Conservation (phyloP, 345 rosid genomes). For the Erodium maritimum region DNA sequence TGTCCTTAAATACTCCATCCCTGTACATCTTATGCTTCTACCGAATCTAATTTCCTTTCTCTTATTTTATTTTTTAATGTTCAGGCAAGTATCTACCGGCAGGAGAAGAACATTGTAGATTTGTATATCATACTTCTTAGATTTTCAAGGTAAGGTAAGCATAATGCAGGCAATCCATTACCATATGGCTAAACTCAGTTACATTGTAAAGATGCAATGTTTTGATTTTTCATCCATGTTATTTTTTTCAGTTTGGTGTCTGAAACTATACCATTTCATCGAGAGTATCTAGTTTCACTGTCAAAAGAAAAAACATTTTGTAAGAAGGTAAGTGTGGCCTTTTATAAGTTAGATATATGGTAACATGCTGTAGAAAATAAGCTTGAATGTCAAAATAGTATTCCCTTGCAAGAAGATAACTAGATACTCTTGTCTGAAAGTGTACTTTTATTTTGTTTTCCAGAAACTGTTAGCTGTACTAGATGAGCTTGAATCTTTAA, state of each 20-base stretch:
- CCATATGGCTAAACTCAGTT: neutral
- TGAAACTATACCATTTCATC: constrained; percentile 87
- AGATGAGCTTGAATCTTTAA: constrained; percentile 68
- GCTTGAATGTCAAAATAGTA: no score
- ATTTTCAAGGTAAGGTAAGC: constrained; percentile 54
- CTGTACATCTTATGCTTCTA: neutral
- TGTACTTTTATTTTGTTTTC: constrained; percentile 4
- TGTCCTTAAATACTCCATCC: neutral
- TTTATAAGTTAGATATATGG: neutral
- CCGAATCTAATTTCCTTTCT: neutral
- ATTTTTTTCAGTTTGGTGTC: constrained; percentile 59
- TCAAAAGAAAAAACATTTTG: constrained; percentile 43
- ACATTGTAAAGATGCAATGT: neutral
- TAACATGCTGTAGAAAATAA: neutral
- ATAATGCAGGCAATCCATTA: neutral
- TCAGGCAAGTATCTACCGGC: constrained; percentile 71
- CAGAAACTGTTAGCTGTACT: constrained; percentile 61
- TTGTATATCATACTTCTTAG: constrained; percentile 83
- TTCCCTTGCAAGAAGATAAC: no score
- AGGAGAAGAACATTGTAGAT: constrained; percentile 81
- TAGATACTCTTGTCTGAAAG: neutral
- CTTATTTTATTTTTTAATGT: neutral
- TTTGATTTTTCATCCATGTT: neutral
- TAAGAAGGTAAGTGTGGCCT: constrained; percentile 47
- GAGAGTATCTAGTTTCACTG: constrained; percentile 50